Conservation (phyloP, 2,329 filamentous ascomycete genomes). For the Samsoniella hepiali region DNA sequence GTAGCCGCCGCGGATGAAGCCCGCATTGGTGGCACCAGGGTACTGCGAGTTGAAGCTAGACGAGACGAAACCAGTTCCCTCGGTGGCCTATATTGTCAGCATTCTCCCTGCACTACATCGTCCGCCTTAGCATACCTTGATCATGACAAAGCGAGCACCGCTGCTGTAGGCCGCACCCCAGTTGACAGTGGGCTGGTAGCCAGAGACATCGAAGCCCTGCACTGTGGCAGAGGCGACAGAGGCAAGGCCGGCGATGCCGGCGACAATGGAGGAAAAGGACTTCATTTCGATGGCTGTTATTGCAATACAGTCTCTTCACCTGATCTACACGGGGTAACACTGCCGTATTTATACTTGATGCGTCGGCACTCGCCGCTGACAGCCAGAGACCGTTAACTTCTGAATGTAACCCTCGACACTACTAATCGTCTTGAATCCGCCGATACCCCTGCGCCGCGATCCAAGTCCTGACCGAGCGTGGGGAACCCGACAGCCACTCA, state of each 20-base stretch:
- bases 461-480: constrained; percentile 3
- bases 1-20: constrained; percentile 53
- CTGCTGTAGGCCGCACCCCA: constrained; percentile 36
- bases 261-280: constrained; percentile 9
- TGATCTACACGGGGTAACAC: not conserved
- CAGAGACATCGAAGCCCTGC: constrained; percentile 42
- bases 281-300: constrained; percentile 17
- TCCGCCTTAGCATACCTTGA: constrained; percentile 33
- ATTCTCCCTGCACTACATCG: not conserved
- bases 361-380: not conserved
- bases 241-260: constrained; percentile 21
- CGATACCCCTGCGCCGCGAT: constrained; percentile 12
- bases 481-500: not conserved
- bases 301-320: not conserved
- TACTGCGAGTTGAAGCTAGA: constrained; percentile 48
- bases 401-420: not conserved
- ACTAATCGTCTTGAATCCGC: not conserved
- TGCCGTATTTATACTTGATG: constrained; percentile 8
- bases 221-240: constrained; percentile 28
- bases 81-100: constrained; percentile 42
- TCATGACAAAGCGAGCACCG: constrained; percentile 44
- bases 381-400: not conserved
- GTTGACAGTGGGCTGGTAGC: constrained; percentile 38
- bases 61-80: constrained; percentile 47
- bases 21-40: constrained; percentile 45